phyloP scores from a whole-genome alignment of 768 basidiomycete species.

The Lactarius hengduanensis region DNA sequence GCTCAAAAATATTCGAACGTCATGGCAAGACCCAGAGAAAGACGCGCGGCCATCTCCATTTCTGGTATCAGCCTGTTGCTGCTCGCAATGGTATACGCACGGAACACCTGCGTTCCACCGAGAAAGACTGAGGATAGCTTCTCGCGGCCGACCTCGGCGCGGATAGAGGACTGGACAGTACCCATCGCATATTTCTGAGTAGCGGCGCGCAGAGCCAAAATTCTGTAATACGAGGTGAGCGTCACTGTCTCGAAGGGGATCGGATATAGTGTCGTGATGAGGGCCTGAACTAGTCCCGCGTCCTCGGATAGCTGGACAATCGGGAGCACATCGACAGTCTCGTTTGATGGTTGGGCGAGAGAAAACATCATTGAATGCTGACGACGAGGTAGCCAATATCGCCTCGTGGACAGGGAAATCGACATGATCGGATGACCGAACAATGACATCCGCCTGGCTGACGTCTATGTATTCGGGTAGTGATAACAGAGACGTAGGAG shows the following conservation, averaged over 20 bases:
- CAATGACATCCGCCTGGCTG: slow-evolving; percentile 39
- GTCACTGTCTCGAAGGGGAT: neutral
- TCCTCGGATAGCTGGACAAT: slow-evolving; percentile 1
- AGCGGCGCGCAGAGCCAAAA: neutral
- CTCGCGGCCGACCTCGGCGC: too few relatives aligned
- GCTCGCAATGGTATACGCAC: slow-evolving; percentile 1
- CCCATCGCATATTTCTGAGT: slow-evolving; percentile 10
- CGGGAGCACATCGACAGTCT: neutral
- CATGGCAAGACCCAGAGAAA: neutral
- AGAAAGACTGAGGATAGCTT: too few relatives aligned
- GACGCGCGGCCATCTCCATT: neutral
- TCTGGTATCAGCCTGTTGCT: neutral
- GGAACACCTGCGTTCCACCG: too few relatives aligned
- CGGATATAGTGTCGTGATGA: neutral
- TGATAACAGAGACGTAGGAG: neutral
- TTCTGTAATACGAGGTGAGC: neutral
- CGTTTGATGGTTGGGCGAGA: slow-evolving; percentile 1
- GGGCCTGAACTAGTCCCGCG: neutral
- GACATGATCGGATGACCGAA: slow-evolving; percentile 43
- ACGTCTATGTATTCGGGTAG: neutral
- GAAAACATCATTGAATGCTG: slow-evolving; percentile 35
- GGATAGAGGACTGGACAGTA: too few relatives aligned
- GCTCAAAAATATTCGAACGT: neutral
- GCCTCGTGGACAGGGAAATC: slow-evolving; percentile 46
- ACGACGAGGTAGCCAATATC: slow-evolving; percentile 44